A percentile compares a stretch with the other conserved stretches of the same genome.
Evolutionary conservation across 768 basidiomycete species (phyloP).

Genomic region (Cystofilobasidium macerans): DNA sequence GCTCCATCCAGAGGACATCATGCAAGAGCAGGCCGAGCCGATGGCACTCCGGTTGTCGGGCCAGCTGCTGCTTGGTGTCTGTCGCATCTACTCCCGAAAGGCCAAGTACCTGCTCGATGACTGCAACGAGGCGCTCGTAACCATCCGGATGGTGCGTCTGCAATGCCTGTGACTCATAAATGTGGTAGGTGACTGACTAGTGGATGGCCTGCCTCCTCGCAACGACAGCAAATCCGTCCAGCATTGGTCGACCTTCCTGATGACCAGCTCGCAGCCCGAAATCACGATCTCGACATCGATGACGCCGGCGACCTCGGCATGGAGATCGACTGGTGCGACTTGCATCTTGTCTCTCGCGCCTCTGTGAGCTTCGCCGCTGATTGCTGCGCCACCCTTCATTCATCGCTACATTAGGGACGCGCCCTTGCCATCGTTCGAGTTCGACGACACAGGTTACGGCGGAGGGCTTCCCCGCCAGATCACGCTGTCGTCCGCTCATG

Average conservation of each 20-base stretch:
- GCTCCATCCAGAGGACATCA: constrained; percentile 60
- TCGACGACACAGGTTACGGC: constrained; percentile 49
- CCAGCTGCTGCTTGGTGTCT: constrained; percentile 88
- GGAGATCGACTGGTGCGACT: constrained; percentile 34
- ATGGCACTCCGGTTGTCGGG: constrained; percentile 96
- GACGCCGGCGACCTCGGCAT: constrained; percentile 48
- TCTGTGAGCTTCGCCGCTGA: constrained; percentile 5
- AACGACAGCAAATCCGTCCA: constrained; percentile 50
- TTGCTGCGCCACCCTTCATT: constrained; percentile 8
- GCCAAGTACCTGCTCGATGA: constrained; percentile 96
- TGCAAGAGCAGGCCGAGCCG: constrained; percentile 65
- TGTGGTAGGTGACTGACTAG: not conserved
- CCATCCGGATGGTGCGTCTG: constrained; percentile 74
- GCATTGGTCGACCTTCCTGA: constrained; percentile 93
- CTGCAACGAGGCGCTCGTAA: constrained; percentile 88
- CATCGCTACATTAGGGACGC: constrained; percentile 48
- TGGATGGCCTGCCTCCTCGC: constrained; percentile 46
- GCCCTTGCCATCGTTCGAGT: constrained; percentile 7
- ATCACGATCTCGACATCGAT: constrained; percentile 78
- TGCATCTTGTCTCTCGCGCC: no score
- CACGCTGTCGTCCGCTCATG: constrained; percentile 28
- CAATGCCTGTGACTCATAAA: not conserved
- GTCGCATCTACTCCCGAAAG: constrained; percentile 93
- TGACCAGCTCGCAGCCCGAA: constrained; percentile 75
- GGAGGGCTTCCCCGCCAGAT: constrained; percentile 10